Evolutionary conservation across 768 basidiomycete species (phyloP), one percentile per base, ranked within the genome.

Genomic region (Kwoniella newhampshirensis): DNA sequence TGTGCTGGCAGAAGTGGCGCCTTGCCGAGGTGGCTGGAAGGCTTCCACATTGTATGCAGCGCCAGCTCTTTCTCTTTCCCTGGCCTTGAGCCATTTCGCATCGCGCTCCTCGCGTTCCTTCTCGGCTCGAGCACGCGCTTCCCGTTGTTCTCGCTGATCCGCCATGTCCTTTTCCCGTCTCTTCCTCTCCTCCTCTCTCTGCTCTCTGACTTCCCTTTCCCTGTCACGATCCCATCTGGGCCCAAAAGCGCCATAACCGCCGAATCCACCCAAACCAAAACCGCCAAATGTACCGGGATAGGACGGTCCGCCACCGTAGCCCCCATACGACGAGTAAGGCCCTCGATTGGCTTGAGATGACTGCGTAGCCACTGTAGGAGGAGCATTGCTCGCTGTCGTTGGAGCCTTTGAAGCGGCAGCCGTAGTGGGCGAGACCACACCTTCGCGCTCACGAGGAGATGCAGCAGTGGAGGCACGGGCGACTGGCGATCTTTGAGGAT

Each of bases 181-280:
- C 28, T 50, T 41, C 57, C 50, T 20, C 44, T 36, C 41, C 25
- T 54, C 35, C 44, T 26, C 42, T 18, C 46, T 23, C 17, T 35
- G 23, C 39, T 41, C 37, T 8, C 35, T n/a, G 32, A 42, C 32
- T 30, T 40, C 52, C 13, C 54, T 25, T 25, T 47, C 56, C 5
- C 50, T 42, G 18, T 46, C 59, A 8, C 53, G 12, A 35, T 32
- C 55, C 53, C 40, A 51, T 21, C 50, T 37, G 4, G 59, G 51
- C 21, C 54, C 53, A 25, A 54, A 54, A 13, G 51, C 47, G 32
- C 54, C 53, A 39, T 54, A 50, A 1, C 51, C 47, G 35, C 46
- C 45, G 26, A 60, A 60, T 26, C 59, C 59, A n/a, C 54, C 54
- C 25, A 61, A 32, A 11, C 54, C 54, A 32, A 55, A 61, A 17